Conservation (phyloP, 2,329 filamentous ascomycete species). For the Fusarium scirpi region DNA sequence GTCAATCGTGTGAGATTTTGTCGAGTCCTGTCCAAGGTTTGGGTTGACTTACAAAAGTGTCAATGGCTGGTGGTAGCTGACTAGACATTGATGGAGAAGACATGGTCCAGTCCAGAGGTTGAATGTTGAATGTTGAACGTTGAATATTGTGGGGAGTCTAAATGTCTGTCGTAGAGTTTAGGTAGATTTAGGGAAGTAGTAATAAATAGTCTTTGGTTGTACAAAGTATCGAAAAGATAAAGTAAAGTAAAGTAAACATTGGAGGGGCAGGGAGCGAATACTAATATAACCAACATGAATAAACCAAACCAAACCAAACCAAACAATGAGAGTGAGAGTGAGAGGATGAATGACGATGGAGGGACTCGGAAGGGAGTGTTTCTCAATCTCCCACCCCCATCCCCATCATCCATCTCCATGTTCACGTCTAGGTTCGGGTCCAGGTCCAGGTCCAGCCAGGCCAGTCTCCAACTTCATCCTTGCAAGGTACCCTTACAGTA, state of each 20-base stretch:
- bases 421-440: background rate
- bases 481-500: background rate
- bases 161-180: background rate
- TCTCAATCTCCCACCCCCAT: conserved; percentile 27
- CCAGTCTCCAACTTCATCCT: background rate
- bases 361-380: conserved; percentile 39
- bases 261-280: conserved; percentile 31
- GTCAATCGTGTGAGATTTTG: background rate
- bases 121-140: background rate
- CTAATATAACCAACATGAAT: conserved; percentile 36
- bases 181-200: background rate
- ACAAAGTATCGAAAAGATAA: conserved; percentile 1
- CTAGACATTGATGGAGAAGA: conserved; percentile 12
- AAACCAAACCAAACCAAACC: conserved; percentile 16
- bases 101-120: conserved; percentile 8
- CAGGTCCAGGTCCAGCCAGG: background rate
- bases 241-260: conserved; percentile 3
- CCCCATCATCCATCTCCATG: conserved; percentile 3
- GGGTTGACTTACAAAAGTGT: conserved; percentile 35
- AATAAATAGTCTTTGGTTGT: background rate
- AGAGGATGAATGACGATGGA: conserved; percentile 39
- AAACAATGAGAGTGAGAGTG: background rate
- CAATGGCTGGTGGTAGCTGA: conserved; percentile 5
- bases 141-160: background rate
- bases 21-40: background rate